Evolutionary conservation across 2,329 filamentous ascomycete species (phyloP).

Genomic region (Penicillium crustosum): DNA sequence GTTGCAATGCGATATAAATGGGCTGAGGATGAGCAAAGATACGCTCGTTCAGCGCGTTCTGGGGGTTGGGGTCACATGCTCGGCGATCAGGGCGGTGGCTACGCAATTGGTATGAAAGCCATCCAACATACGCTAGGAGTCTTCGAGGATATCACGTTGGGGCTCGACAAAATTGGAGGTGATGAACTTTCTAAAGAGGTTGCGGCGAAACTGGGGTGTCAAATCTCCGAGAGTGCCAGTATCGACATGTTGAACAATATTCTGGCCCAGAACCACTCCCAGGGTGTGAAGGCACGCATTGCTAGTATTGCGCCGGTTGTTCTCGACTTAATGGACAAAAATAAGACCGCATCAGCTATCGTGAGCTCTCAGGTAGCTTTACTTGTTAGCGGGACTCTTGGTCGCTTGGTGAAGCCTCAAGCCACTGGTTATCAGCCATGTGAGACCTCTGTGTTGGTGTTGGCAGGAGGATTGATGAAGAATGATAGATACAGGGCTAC

Average conservation of each 20-base stretch:
- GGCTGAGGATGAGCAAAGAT: constrained; percentile 7
- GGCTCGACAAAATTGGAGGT: not conserved
- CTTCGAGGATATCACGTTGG: constrained; percentile 29
- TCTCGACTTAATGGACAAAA: constrained; percentile 1
- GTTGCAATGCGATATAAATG: constrained; percentile 43
- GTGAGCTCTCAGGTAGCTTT: constrained; percentile 9
- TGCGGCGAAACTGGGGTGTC: constrained; percentile 16
- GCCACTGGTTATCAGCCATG: constrained; percentile 10
- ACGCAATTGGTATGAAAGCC: constrained; percentile 41
- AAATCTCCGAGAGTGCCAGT: not conserved
- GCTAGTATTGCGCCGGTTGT: constrained; percentile 18
- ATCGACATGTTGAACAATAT: constrained; percentile 22
- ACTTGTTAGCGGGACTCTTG: constrained; percentile 17
- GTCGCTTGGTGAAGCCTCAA: constrained; percentile 14
- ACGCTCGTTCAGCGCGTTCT: constrained; percentile 34
- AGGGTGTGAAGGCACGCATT: constrained; percentile 19
- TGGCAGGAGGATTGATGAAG: constrained; percentile 25
- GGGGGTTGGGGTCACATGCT: constrained; percentile 49
- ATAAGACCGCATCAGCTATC: constrained; percentile 15
- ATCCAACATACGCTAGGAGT: constrained; percentile 35
- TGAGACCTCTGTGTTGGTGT: constrained; percentile 15
- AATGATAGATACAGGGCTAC: constrained; percentile 16
- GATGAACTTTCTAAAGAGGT: constrained; percentile 17
- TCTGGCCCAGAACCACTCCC: constrained; percentile 10
- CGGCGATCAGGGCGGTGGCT: constrained; percentile 48